A percentile compares a stretch with the other conserved stretches of the same genome.
These are phyloP conservation scores for Dillenia turbinata DNA, from an alignment of 164 flowering plant species.

Conservation along the genomic window DNA sequence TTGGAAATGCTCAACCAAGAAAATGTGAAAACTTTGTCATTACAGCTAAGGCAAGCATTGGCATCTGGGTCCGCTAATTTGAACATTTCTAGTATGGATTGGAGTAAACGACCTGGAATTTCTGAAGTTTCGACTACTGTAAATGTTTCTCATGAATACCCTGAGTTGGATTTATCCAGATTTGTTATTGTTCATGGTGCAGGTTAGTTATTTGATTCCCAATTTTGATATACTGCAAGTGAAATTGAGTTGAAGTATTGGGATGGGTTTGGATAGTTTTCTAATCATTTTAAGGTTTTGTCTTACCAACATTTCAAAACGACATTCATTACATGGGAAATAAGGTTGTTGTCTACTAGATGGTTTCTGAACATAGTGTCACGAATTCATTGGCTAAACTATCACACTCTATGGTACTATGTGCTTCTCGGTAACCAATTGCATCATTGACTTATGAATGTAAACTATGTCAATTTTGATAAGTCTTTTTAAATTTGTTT, in stretches of 20 bases:
- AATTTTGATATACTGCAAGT: neutral
- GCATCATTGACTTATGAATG: too few species aligned
- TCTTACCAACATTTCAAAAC: too few species aligned
- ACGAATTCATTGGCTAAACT: too few species aligned
- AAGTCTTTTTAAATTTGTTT: too few species aligned
- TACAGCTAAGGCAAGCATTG: conserved; percentile 71
- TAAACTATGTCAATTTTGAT: too few species aligned
- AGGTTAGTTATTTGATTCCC: conserved; percentile 36
- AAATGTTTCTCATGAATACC: conserved; percentile 41
- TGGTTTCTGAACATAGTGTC: too few species aligned
- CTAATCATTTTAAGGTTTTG: too few species aligned
- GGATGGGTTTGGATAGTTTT: neutral
- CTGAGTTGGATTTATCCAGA: conserved; percentile 28
- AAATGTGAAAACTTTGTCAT: conserved; percentile 45
- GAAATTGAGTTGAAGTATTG: neutral
- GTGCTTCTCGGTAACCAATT: too few species aligned
- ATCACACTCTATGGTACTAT: too few species aligned
- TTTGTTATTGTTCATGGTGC: conserved; percentile 95
- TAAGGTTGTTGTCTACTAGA: too few species aligned
- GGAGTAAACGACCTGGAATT: conserved; percentile 73
- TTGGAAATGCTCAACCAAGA: conserved; percentile 75
- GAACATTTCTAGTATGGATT: conserved; percentile 68
- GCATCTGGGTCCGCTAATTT: conserved; percentile 21
- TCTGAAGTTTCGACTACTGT: conserved; percentile 26
- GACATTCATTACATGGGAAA: too few species aligned